Evolutionary conservation across 768 basidiomycete species (phyloP).

Genomic region (Rhodotorula paludigena): DNA sequence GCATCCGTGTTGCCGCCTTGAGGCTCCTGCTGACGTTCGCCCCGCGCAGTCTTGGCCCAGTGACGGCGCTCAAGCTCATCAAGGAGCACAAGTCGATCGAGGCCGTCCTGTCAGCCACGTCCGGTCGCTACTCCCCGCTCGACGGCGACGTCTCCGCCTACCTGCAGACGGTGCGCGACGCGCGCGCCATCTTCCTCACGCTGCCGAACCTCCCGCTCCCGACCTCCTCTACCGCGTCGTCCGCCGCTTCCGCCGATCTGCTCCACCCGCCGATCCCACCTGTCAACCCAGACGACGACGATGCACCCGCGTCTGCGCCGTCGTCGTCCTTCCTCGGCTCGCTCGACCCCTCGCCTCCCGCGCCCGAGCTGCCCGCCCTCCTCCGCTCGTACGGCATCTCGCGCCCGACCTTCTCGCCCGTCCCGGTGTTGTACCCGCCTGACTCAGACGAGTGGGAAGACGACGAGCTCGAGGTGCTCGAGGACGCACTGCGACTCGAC

Average conservation of each 20-base stretch:
- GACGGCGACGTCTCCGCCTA: not conserved
- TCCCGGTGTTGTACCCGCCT: too few relatives aligned
- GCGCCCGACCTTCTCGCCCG: not conserved
- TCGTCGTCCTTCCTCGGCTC: not conserved
- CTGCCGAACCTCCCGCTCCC: slow-evolving; percentile 3
- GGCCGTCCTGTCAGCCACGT: not conserved
- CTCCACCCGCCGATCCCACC: not conserved
- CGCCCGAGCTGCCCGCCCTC: not conserved
- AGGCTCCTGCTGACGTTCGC: not conserved
- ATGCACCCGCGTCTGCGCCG: too few relatives aligned
- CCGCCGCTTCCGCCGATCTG: too few relatives aligned
- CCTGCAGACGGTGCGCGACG: slow-evolving; percentile 15
- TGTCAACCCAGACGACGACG: not conserved
- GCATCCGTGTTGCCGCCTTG: too few relatives aligned
- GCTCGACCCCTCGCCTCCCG: not conserved
- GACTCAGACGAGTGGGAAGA: not conserved
- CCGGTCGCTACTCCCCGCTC: not conserved
- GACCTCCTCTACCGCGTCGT: not conserved
- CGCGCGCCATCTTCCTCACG: slow-evolving; percentile 18
- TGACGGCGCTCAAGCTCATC: not conserved
- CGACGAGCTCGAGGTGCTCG: too few relatives aligned
- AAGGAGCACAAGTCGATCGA: slow-evolving; percentile 9
- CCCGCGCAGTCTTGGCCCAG: slow-evolving; percentile 9
- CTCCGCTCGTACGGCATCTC: slow-evolving; percentile 2
- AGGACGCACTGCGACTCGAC: too few relatives aligned